Conservation (phyloP, 2,329 filamentous ascomycete genomes). For the Aspergillus sp. region DNA sequence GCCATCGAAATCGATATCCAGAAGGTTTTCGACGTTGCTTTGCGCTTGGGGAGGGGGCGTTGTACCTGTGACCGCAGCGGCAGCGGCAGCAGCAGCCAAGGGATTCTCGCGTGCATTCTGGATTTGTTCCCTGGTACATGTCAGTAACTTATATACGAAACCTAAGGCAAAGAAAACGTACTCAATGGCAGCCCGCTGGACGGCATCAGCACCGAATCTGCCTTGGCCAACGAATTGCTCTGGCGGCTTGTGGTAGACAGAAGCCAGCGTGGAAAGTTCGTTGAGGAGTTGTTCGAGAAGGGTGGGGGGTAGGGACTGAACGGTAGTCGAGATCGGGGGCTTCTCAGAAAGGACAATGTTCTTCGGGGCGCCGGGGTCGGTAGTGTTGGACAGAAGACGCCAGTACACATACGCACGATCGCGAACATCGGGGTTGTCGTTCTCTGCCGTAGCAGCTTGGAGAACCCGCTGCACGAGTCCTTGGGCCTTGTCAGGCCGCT, state of each 20-base stretch:
- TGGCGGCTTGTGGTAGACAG: constrained; percentile 96
- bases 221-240: constrained; percentile 98
- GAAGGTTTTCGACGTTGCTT: constrained; percentile 83
- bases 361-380: constrained; percentile 85
- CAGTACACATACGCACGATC: constrained; percentile 98
- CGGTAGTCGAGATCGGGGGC: constrained; percentile 88
- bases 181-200: constrained; percentile 92
- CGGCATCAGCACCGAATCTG: constrained; percentile 84
- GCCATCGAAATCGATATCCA: constrained; percentile 95
- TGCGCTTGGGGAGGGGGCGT: constrained; percentile 48
- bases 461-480: constrained; percentile 89
- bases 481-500: constrained; percentile 90
- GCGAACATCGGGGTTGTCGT: constrained; percentile 94
- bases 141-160: constrained; percentile 11
- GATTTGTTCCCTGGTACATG: constrained; percentile 61
- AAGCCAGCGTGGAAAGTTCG: constrained; percentile 89
- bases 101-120: constrained; percentile 91
- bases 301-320: constrained; percentile 74
- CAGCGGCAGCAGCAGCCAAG: constrained; percentile 74
- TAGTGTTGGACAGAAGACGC: constrained; percentile 74
- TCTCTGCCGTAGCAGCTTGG: constrained; percentile 85
- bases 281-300: constrained; percentile 84
- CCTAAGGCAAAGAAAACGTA: constrained; percentile 27
- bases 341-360: constrained; percentile 90
- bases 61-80: constrained; percentile 53